Evolutionary conservation across 2,329 filamentous ascomycete species (phyloP).

Genomic region (Aotearoamyces nothofagi): DNA sequence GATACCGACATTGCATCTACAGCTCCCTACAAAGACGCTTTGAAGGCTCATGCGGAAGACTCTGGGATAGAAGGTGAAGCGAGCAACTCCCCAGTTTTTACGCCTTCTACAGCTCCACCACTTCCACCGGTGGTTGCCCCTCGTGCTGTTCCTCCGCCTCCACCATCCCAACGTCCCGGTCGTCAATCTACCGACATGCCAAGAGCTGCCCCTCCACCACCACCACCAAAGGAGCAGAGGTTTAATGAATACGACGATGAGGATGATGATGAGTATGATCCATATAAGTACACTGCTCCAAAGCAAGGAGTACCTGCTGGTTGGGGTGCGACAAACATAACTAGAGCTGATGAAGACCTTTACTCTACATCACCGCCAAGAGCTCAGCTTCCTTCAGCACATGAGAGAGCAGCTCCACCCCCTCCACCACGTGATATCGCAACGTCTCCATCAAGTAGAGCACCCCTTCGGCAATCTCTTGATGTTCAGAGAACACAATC

Average conservation of each 20-base stretch:
- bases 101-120: constrained; percentile 29
- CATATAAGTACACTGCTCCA: constrained; percentile 37
- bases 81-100: constrained; percentile 29
- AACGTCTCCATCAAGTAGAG: constrained; percentile 14
- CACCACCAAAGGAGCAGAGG: constrained; percentile 17
- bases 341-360: constrained; percentile 16
- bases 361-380: constrained; percentile 20
- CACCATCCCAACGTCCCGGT: constrained; percentile 42
- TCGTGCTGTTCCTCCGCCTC: constrained; percentile 46
- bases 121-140: constrained; percentile 37
- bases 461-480: constrained; percentile 39
- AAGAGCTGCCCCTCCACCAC: constrained; percentile 45
- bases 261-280: constrained; percentile 59
- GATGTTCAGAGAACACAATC: constrained; percentile 42
- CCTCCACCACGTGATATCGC: constrained; percentile 28
- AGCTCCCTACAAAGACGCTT: constrained; percentile 82
- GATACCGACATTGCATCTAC: constrained; percentile 95
- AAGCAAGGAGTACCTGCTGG: constrained; percentile 10
- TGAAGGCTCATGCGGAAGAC: constrained; percentile 69
- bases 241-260: constrained; percentile 36
- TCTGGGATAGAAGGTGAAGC: constrained; percentile 59
- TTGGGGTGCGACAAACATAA: constrained; percentile 8
- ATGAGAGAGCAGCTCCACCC: constrained; percentile 25
- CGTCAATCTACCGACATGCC: constrained; percentile 58
- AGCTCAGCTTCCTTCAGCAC: constrained; percentile 14